Base-by-base conservation (phyloP, 768 basidiomycete species). In the Lactarius indigo region DNA sequence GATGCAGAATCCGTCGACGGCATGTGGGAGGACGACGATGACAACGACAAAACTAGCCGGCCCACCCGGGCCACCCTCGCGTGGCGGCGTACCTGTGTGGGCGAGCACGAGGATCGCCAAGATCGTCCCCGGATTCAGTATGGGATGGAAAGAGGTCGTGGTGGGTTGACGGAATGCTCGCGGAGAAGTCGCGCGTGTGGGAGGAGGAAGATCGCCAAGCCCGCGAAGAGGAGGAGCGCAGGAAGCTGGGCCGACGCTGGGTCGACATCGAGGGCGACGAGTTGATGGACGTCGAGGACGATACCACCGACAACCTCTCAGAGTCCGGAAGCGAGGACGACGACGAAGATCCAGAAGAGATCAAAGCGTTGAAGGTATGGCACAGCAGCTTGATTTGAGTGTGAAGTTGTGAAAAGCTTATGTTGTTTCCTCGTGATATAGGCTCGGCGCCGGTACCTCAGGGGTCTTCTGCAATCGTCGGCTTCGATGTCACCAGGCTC, bases 291-390 rank as follows among this genome's bases (percentile, higher is more conserved):
- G 83, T 80, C 18, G 86, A 85, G 13, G 85, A 77, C 10, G 77
- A 82, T 63, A 79, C 77, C 44, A 77, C 77, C 59, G 70, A 80
- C 8, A 62, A 42, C 30, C 13, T 56, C n/a, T 63, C 59, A 1
- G 67, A 68, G 52, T 61, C 59, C 12, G 77, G 74, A 39, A 74
- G 75, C 57, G 81, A 83, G 57, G 86, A 87, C 30, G 86, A 89
- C 62, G 87, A 85, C 66, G 81, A 84, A 52, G 91, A 92, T 73
- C 81, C 85, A 10, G 85, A 86, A 26, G 87, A 91, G 72, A 85
- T 96, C 42, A 87, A 83, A 72, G 88, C 83, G n/a, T 81, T 96
- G 61, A 94, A 93, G 87, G 92, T 92, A 73, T 60, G 77, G 30
- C 66, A 64, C 37, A 39, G 37, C 52, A 8, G 3, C n/a, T n/a